These are phyloP conservation scores for Rosa hybrid DNA, from an alignment of 331 rosid species.

Conservation along the genomic window DNA sequence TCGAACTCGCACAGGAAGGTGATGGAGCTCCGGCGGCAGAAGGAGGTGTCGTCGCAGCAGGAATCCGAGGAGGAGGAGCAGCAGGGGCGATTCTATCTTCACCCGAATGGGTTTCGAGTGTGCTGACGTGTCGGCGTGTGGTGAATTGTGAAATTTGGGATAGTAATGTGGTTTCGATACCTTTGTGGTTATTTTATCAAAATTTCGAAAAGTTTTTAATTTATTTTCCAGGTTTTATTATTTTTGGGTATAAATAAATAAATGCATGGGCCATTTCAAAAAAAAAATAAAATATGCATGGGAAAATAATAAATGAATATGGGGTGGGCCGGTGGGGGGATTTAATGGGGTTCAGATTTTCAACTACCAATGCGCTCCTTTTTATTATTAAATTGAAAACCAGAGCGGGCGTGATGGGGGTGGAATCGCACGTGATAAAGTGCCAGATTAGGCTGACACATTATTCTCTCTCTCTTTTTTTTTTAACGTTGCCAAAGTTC, in stretches of 20 bases:
- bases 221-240: neutral
- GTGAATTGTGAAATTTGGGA: neutral
- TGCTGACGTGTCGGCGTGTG: slow-evolving; percentile 35
- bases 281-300: neutral
- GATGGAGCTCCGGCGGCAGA: slow-evolving; percentile 54
- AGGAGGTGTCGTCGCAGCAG: slow-evolving; percentile 29
- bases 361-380: slow-evolving; percentile 2
- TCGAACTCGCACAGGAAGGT: slow-evolving; percentile 63
- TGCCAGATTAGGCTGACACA: slow-evolving; percentile 11
- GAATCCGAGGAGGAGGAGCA: slow-evolving; percentile 6
- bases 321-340: slow-evolving; percentile 14
- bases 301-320: neutral
- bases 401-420: slow-evolving; percentile 7
- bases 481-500: neutral
- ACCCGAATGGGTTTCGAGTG: slow-evolving; percentile 28
- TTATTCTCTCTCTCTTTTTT: neutral
- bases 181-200: slow-evolving; percentile 1
- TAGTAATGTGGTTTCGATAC: neutral
- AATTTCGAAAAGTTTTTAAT: neutral
- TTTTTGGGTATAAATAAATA: neutral
- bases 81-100: slow-evolving; percentile 25
- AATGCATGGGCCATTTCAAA: neutral
- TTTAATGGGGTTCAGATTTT: neutral
- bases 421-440: slow-evolving; percentile 33
- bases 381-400: neutral